These are phyloP conservation scores for Nakaseomyces nivariensis DNA, from an alignment of 1,139 yeast genomes.

Conservation along the genomic window DNA sequence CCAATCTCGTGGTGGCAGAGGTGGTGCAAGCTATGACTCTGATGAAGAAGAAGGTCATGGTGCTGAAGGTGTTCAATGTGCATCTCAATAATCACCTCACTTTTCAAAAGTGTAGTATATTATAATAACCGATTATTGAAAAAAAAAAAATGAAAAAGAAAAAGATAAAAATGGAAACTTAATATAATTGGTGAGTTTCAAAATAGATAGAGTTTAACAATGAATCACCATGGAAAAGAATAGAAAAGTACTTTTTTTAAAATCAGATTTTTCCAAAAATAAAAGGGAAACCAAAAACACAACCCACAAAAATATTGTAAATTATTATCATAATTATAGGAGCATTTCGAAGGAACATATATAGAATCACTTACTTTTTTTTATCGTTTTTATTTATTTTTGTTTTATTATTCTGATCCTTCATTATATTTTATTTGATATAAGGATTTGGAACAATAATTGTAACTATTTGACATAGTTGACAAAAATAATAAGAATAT, in stretches of 20 bases:
- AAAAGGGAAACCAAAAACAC: background rate
- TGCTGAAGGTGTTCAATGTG: constrained; percentile 81
- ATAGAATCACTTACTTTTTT: background rate
- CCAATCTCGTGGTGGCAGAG: constrained; percentile 34
- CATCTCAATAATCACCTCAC: constrained; percentile 45
- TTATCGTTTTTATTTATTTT: background rate
- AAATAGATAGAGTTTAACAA: too few species aligned
- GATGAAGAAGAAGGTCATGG: constrained; percentile 58
- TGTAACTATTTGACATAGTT: background rate
- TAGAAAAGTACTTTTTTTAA: background rate
- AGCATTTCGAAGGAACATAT: background rate
- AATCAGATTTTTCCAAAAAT: background rate
- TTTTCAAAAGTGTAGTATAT: background rate
- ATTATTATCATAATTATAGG: constrained; percentile 1
- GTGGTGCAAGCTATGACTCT: constrained; percentile 42
- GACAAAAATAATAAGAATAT: background rate
- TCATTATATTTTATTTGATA: background rate
- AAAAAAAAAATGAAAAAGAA: background rate
- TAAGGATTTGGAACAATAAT: background rate
- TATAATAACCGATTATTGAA: constrained; percentile 9
- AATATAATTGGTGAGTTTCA: too few species aligned
- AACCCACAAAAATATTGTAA: background rate
- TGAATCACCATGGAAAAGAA: background rate
- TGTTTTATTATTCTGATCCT: background rate
- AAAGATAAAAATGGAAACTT: too few species aligned